These are phyloP conservation scores for Epichloe coenophiala DNA, from an alignment of 2,329 filamentous ascomycete genomes.

Conservation along the genomic window DNA sequence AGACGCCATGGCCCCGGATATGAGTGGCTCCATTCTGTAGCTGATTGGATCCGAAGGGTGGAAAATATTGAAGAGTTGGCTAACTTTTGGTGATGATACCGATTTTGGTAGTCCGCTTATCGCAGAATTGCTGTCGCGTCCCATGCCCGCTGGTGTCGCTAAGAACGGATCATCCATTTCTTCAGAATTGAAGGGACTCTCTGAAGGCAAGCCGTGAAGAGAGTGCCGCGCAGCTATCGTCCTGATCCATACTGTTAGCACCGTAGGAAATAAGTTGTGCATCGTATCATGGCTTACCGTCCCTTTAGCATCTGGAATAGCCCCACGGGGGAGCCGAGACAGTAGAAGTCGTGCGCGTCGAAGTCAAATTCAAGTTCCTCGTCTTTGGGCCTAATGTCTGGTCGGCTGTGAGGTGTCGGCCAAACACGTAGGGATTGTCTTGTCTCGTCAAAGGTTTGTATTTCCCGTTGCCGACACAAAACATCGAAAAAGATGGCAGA, in stretches of 20 bases:
- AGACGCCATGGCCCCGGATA: constrained; percentile 73
- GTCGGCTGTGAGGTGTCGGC: constrained; percentile 21
- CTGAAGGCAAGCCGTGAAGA: constrained; percentile 27
- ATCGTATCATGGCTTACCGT: constrained; percentile 23
- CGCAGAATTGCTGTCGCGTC: constrained; percentile 29
- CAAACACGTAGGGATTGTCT: constrained; percentile 32
- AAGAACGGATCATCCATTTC: constrained; percentile 50
- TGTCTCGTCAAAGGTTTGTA: constrained; percentile 13
- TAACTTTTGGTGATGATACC: constrained; percentile 68
- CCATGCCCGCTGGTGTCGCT: constrained; percentile 14
- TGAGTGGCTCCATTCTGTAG: constrained; percentile 82
- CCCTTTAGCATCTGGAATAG: constrained; percentile 96
- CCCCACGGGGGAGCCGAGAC: constrained; percentile 70
- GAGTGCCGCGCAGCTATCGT: constrained; percentile 48
- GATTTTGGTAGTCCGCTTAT: constrained; percentile 42
- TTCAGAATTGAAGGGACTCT: constrained; percentile 40
- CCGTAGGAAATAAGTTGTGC: not conserved
- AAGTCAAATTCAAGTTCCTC: constrained; percentile 52
- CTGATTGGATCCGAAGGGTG: constrained; percentile 90
- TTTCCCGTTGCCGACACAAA: constrained; percentile 63
- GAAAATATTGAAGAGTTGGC: constrained; percentile 90
- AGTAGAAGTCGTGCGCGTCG: constrained; percentile 80
- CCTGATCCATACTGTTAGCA: constrained; percentile 12
- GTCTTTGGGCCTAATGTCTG: constrained; percentile 14
- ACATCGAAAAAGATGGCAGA: constrained; percentile 93